A percentile compares a stretch with the other conserved stretches of the same genome.
Evolutionary conservation across 257 asterid species (phyloP).

Genomic region (Coffea eugenioides): DNA sequence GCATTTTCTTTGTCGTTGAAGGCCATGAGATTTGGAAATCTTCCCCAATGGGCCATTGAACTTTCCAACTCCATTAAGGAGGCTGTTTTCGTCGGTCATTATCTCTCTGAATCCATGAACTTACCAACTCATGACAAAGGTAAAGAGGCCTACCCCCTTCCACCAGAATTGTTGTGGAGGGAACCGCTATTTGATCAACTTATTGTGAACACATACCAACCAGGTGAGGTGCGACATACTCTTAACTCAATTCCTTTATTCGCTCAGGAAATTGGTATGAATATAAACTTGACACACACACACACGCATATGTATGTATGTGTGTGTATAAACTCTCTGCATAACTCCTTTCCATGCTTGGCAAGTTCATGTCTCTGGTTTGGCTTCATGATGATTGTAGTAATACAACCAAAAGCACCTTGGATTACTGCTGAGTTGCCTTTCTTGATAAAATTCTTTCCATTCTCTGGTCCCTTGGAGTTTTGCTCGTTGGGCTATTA

Average conservation of each 20-base stretch:
- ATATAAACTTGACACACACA: too few relatives aligned
- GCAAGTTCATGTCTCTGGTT: neutral
- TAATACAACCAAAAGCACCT: neutral
- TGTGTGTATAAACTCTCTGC: neutral
- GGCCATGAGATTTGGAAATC: conserved; percentile 97
- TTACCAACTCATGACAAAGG: conserved; percentile 15
- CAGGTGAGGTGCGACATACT: conserved; percentile 76
- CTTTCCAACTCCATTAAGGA: conserved; percentile 55
- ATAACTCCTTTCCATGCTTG: too few relatives aligned
- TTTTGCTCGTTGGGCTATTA: too few relatives aligned
- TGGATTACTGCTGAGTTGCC: neutral
- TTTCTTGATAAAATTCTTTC: neutral
- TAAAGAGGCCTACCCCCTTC: conserved; percentile 34
- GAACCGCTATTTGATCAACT: conserved; percentile 86
- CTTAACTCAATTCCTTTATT: neutral
- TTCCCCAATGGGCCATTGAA: conserved; percentile 79
- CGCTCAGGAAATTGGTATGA: too few relatives aligned
- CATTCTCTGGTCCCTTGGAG: too few relatives aligned
- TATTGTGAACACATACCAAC: conserved; percentile 76
- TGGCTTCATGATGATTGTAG: neutral
- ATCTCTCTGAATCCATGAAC: conserved; percentile 23
- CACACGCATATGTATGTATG: too few relatives aligned
- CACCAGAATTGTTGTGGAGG: conserved; percentile 62
- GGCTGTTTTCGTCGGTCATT: conserved; percentile 27
- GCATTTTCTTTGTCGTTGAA: conserved; percentile 21